Evolutionary conservation across 768 basidiomycete genomes (phyloP), one percentile per base, ranked within the genome.

Genomic region (Auricularia heimuer): DNA sequence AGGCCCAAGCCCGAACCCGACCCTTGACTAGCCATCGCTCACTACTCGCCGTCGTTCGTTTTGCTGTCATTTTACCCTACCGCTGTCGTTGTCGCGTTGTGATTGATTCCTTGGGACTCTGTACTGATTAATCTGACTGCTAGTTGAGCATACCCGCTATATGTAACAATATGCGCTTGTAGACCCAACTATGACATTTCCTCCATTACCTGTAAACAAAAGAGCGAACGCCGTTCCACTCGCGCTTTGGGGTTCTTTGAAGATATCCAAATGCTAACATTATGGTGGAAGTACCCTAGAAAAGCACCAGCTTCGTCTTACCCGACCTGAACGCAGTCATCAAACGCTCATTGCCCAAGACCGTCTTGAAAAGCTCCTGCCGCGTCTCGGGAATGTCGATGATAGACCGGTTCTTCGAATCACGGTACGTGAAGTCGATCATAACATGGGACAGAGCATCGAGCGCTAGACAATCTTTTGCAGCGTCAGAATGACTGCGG

Each of bases 381-480:
- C 90, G 82, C 0, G 85, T 89, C 77, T 95, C 92, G 3, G 90
- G 90, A 67, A 93, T 89, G 69, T 94, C 90, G 45, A 94, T 72
- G 39, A 95, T 73, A 66, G 77, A 82, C 33, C 89, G 84, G 68
- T 86, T 85, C 78, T 95, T 95, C 3, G 84, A 73, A 70, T 95
- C 94, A 65, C 79, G 81, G 69, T 83, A 83, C 33, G 87, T 85
- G 58, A 86, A 72, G 70, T 95, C 93, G 65, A 95, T 80, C 66
- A 94, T 85, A 67, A 95, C 84, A 75, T 95, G 91, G 10, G 91
- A 86, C 62, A 94, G 81, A 39, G 89, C 87, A 35, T 89, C 84
- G 36, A 88, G 80, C 10, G 81, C 78, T 63, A 95, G 75, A 16
- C 88, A 85, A 69, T 90, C 93, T 92, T 62, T 39, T 24, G 71